A percentile compares a stretch with the other conserved stretches of the same genome.
Evolutionary conservation across 1,284 basidiomycete species (phyloP).

Genomic region (Trametes sp.): DNA sequence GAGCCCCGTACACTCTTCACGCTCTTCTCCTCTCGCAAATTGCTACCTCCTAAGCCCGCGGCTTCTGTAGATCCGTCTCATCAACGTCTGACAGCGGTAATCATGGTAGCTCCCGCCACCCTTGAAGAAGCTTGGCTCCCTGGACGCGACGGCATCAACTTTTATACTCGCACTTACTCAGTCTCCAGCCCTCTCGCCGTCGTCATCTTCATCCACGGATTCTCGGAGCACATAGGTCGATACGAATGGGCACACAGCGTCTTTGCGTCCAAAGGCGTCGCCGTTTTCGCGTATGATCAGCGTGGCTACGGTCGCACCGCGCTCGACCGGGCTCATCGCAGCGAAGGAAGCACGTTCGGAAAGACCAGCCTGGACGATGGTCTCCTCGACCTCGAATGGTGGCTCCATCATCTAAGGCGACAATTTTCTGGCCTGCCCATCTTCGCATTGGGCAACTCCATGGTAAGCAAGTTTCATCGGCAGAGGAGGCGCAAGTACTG

Average conservation of each 20-base stretch:
- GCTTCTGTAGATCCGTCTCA: no score
- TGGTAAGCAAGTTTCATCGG: slow-evolving; percentile 69
- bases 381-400: slow-evolving; percentile 74
- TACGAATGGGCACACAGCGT: slow-evolving; percentile 73
- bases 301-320: slow-evolving; percentile 87
- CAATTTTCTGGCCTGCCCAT: slow-evolving; percentile 57
- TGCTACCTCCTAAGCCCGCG: no score
- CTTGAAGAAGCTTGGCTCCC: slow-evolving; percentile 2
- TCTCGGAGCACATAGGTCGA: slow-evolving; percentile 77
- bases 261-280: slow-evolving; percentile 62
- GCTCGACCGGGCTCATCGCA: slow-evolving; percentile 54
- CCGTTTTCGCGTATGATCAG: slow-evolving; percentile 82
- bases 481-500: slow-evolving; percentile 62
- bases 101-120: no score
- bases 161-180: slow-evolving; percentile 48
- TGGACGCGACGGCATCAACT: slow-evolving; percentile 32
- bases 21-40: no score
- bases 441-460: slow-evolving; percentile 85
- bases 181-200: slow-evolving; percentile 54
- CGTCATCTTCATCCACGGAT: slow-evolving; percentile 84
- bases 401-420: slow-evolving; percentile 59
- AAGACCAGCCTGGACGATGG: slow-evolving; percentile 77
- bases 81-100: no score
- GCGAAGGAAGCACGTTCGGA: slow-evolving; percentile 56
- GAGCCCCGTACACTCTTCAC: no score